Evolutionary conservation across 805 yeast genomes (phyloP).

Genomic region (Ogataea sp.): DNA sequence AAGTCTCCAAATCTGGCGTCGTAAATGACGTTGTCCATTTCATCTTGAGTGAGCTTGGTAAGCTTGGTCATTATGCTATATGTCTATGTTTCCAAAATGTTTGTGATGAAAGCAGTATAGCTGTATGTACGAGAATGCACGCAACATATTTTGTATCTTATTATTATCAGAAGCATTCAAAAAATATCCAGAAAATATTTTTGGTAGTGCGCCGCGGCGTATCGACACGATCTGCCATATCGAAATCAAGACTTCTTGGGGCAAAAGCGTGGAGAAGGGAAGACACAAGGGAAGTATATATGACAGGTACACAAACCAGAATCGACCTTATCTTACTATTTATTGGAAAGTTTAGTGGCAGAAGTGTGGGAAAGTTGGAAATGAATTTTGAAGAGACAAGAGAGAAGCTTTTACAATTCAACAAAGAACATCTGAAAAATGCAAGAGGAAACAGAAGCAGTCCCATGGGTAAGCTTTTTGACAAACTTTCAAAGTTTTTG

Average conservation of each 20-base stretch:
- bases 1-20: conserved; percentile 88
- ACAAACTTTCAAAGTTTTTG: conserved; percentile 14
- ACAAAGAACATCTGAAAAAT: conserved; percentile 12
- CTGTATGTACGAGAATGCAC: no score
- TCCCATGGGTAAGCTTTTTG: conserved; percentile 25
- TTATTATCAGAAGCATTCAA: no score
- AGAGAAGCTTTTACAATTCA: conserved; percentile 14
- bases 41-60: conserved; percentile 51
- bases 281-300: no score
- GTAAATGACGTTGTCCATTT: conserved; percentile 70
- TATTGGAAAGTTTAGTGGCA: neutral
- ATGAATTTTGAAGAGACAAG: conserved; percentile 12
- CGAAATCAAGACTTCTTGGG: no score
- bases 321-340: no score
- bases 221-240: conserved; percentile 1
- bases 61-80: conserved; percentile 15
- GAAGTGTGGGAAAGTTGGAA: neutral
- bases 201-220: no score
- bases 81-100: neutral
- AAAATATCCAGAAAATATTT: no score
- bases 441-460: conserved; percentile 18
- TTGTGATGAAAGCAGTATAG: no score
- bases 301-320: no score
- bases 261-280: no score
- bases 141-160: no score